Base-by-base conservation (phyloP, 306 rosid species). In the Medicago lupulina region DNA sequence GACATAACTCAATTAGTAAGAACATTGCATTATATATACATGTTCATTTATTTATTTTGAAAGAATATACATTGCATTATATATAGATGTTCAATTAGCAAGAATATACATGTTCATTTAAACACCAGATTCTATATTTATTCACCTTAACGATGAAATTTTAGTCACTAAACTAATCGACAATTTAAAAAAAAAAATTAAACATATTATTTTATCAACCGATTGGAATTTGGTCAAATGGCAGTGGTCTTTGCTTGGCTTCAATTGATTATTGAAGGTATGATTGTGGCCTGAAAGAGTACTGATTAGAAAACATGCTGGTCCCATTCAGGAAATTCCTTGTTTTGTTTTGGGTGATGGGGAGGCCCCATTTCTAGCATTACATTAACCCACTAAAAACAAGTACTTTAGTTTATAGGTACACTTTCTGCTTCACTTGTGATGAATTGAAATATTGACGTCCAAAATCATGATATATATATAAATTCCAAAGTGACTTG, bases 181-280 rank as follows among this genome's bases (percentile, higher is more conserved):
- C 23, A 21, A 21, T 21, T 21, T 21, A 21, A 21, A 21, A 21
- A 21, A 21, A 21, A 21, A 21, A 21, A 21, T 21, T 21, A 21
- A 21, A 21, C 23, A 21, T 21, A 21, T 21, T 21, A 13, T 16
- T 65, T 18, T 41, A 41, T 66, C 1, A 31, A 34, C 18, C 76
- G 60, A 40, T 50, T 73, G 70, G 70, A 69, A 76, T 44, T 18
- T 68, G 78, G 83, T 81, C 81, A 79, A 79, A 87, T 81, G 85
- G 47, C 44, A 73, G 34, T 23, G 65, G 69, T 70, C 62, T 75
- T 13, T 68, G 12, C 25, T 25, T 59, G 40, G 76, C 23, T 80
- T 74, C 46, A 74, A 10, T 58, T 5, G 38, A 34, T 34, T 51
- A 55, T 57, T 40, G n/a, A 60, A 41, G 71, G 63, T 60, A 73